Evolutionary conservation across 768 basidiomycete species (phyloP).

Genomic region (Coprinopsis sp.): DNA sequence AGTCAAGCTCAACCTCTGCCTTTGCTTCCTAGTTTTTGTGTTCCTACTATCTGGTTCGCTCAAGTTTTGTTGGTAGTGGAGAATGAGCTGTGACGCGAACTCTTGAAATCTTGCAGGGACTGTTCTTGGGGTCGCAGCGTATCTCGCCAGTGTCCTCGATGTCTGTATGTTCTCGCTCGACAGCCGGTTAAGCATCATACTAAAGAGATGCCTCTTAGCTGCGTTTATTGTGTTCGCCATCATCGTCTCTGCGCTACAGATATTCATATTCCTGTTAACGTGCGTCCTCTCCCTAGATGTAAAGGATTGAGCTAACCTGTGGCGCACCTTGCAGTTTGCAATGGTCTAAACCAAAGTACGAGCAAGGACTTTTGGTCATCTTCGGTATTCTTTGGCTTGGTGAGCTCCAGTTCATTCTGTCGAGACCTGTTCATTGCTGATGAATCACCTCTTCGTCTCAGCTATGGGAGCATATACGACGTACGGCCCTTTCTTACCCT

Average conservation of each 20-base stretch:
- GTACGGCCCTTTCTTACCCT: conserved; percentile 34
- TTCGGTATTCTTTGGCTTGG: conserved; percentile 67
- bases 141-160: conserved; percentile 48
- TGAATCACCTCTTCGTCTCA: conserved; percentile 23
- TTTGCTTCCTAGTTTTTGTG: conserved; percentile 32
- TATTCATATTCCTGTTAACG: conserved; percentile 59
- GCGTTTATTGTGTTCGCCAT: conserved; percentile 71
- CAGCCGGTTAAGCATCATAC: conserved; percentile 1
- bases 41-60: conserved; percentile 41
- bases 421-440: conserved; percentile 5
- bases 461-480: conserved; percentile 74
- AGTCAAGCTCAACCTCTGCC: neutral
- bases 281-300: conserved; percentile 25
- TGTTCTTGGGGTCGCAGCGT: conserved; percentile 64
- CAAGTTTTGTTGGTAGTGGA: neutral
- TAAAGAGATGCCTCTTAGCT: conserved; percentile 31
- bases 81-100: neutral
- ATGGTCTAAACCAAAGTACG: conserved; percentile 65
- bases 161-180: neutral
- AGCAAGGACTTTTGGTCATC: conserved; percentile 50
- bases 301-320: neutral
- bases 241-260: conserved; percentile 59
- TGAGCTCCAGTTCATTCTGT: conserved; percentile 29
- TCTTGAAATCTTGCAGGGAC: conserved; percentile 26
- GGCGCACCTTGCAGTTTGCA: conserved; percentile 42